Conservation (phyloP, 768 basidiomycete species). For the Termitomyces sp. region DNA sequence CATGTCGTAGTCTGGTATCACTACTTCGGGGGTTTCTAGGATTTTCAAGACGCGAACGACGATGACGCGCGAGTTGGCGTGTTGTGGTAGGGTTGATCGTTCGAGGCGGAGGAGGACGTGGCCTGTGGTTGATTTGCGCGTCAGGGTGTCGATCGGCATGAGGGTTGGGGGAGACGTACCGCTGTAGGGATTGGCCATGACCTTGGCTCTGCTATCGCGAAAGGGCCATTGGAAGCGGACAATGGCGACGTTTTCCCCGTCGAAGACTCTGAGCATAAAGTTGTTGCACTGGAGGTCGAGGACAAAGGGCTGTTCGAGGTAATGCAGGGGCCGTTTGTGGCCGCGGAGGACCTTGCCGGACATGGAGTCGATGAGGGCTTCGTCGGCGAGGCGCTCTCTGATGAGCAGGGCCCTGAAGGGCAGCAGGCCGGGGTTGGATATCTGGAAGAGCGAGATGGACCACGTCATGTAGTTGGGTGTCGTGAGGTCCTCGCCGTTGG, state of each 20-base stretch:
- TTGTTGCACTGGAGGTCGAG: neutral
- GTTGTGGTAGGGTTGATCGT: neutral
- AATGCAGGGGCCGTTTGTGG: neutral
- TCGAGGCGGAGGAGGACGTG: slow-evolving; percentile 3
- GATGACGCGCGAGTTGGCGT: neutral
- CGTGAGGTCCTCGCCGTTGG: neutral
- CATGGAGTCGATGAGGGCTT: neutral
- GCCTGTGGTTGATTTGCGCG: neutral
- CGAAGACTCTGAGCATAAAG: neutral
- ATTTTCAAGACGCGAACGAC: slow-evolving; percentile 6
- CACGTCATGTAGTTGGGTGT: neutral
- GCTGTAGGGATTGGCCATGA: neutral
- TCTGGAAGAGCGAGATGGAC: neutral
- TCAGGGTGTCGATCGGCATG: too few species aligned
- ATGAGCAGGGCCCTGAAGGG: neutral
- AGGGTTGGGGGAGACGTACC: neutral
- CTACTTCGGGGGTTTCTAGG: neutral
- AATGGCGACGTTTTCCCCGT: neutral
- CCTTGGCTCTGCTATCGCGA: neutral
- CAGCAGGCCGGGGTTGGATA: neutral
- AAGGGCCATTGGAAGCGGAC: neutral
- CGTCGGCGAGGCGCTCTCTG: neutral
- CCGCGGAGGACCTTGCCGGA: neutral
- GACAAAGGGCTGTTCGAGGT: slow-evolving; percentile 4
- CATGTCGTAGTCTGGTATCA: slow-evolving; percentile 2